Base-by-base conservation (phyloP, 2,329 filamentous ascomycete species). In the Incumbomyces delicatus region DNA sequence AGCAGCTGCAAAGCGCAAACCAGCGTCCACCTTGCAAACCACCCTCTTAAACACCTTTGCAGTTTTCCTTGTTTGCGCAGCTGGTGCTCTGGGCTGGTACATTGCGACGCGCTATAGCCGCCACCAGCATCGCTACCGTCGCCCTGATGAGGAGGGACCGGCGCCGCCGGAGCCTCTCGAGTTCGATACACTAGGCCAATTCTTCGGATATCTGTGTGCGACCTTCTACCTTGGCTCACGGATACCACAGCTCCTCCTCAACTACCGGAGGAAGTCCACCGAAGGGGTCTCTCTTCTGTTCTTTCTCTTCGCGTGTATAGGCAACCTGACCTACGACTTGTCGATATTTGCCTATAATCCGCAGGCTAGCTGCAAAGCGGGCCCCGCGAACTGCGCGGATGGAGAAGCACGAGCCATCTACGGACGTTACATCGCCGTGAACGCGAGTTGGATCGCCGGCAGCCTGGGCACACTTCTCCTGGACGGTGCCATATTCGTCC, bases 241-340 rank as follows among this genome's bases (percentile, higher is more conserved):
- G 7, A 67, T 96, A 6, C 92, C 92, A 0, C 92, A 98, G 68
- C 74, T 98, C 1, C 73, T 95, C 6, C 78, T 96, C 44, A 98
- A 96, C 66, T 94, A 87, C 70, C 80, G 86, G 16, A 83, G 92
- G 52, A 94, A 94, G 69, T 89, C 83, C 36, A 95, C 89, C 1
- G 89, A 96, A 47, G 92, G 92, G 2, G 83, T 98, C 16, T 90
- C 85, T 54, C 81, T 95, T 68, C 75, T 96, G 10, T 98, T 96
- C 68, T 96, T 96, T 70, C 72, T 96, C 17, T 96, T 98, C 63
- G 92, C 92, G 3, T 96, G 90, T 61, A 78, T 96, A 5, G 92
- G 92, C 2, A 98, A 98, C 63, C 65, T 95, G 54, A 95, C 89
- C 0, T 96, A 94, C 60, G 89, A 95, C 14, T 70, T 95, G 32